These are phyloP conservation scores for Aspergillus sp. DNA, from an alignment of 2,329 filamentous ascomycete species.

Conservation along the genomic window DNA sequence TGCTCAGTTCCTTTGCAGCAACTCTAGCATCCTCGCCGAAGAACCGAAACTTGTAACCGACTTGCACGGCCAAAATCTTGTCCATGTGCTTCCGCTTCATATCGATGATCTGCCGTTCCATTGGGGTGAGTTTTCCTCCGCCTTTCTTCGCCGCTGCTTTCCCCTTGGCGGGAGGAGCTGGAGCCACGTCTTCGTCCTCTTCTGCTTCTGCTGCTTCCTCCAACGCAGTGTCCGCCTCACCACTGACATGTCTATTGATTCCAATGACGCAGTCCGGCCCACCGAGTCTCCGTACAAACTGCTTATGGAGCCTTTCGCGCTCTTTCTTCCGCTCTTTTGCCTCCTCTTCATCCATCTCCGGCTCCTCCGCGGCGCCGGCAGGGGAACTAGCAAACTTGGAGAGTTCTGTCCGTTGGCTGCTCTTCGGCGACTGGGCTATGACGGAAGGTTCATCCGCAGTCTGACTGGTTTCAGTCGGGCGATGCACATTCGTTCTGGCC, in stretches of 20 bases:
- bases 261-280: constrained; percentile 76
- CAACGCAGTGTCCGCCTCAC: constrained; percentile 51
- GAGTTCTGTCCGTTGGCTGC: constrained; percentile 54
- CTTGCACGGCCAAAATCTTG: constrained; percentile 86
- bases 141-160: constrained; percentile 63
- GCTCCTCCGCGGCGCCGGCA: constrained; percentile 28
- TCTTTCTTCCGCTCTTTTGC: constrained; percentile 54
- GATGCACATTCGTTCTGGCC: constrained; percentile 28
- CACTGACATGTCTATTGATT: constrained; percentile 60
- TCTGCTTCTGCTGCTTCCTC: constrained; percentile 61
- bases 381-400: constrained; percentile 59
- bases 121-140: constrained; percentile 82
- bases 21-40: constrained; percentile 91
- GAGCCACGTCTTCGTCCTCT: constrained; percentile 51
- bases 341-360: constrained; percentile 41
- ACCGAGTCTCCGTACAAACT: constrained; percentile 88
- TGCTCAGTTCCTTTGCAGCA: constrained; percentile 86
- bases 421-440: constrained; percentile 25
- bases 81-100: constrained; percentile 92
- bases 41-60: constrained; percentile 97
- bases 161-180: constrained; percentile 46
- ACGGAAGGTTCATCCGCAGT: constrained; percentile 1
- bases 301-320: constrained; percentile 73
- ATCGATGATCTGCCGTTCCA: constrained; percentile 90
- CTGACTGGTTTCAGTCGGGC: constrained; percentile 9